Percentiles rank a stretch among this genome's conserved stretches.
Conservation (phyloP, 129 eudicot species). For the Glebionis coronaria region DNA sequence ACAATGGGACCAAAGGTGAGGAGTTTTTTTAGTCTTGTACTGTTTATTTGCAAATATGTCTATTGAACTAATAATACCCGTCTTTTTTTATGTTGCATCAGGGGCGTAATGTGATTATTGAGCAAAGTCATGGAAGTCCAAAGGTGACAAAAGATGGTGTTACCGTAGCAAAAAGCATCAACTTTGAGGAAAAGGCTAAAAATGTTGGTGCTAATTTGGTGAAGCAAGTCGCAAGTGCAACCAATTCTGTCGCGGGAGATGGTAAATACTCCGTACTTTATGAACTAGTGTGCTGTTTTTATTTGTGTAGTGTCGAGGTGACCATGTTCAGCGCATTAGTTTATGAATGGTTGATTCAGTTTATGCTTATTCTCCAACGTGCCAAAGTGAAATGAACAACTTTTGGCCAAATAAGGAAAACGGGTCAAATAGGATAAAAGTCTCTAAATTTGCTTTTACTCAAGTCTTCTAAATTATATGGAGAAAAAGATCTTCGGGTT, state of each 20-base stretch:
- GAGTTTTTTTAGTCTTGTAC: neutral
- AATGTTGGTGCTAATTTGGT: conserved; percentile 84
- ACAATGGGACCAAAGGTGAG: conserved; percentile 98
- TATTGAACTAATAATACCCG: neutral
- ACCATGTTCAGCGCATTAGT: too few relatives aligned
- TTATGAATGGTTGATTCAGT: too few relatives aligned
- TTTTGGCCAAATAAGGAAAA: too few relatives aligned
- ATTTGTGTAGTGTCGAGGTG: neutral
- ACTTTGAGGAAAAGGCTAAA: conserved; percentile 64
- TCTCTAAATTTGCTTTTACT: too few relatives aligned
- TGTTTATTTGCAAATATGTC: neutral
- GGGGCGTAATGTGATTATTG: conserved; percentile 91
- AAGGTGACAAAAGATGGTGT: conserved; percentile 97
- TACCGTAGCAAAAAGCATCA: conserved; percentile 91
- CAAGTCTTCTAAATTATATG: too few relatives aligned
- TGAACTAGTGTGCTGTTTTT: too few relatives aligned
- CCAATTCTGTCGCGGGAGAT: conserved; percentile 90
- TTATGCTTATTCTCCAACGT: too few relatives aligned
- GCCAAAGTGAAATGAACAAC: too few relatives aligned
- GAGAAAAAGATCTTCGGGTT: too few relatives aligned
- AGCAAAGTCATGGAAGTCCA: conserved; percentile 53
- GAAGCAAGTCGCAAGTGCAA: conserved; percentile 91
- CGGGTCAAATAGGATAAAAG: too few relatives aligned
- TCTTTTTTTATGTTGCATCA: conserved; percentile 24
- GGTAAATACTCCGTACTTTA: too few relatives aligned